These are phyloP conservation scores for Mortierella sp. DNA, from an alignment of 371 early-diverging fungal species.

Conservation along the genomic window DNA sequence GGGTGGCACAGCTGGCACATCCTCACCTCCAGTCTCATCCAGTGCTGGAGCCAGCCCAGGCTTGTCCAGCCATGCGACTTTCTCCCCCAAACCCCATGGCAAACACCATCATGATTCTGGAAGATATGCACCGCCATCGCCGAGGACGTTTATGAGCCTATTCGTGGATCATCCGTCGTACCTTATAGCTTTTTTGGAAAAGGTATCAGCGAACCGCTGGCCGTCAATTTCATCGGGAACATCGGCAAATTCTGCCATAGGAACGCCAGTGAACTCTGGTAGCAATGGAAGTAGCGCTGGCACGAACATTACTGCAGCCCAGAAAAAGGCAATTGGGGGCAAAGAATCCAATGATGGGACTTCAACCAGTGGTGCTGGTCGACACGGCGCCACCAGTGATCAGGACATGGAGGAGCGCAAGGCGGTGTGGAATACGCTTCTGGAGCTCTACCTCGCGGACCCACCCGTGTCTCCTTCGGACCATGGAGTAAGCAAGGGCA, in stretches of 20 bases:
- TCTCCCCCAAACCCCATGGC: conserved; percentile 18
- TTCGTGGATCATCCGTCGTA: conserved; percentile 82
- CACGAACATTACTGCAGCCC: conserved; percentile 4
- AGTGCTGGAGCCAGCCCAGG: conserved; percentile 35
- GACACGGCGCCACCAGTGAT: conserved; percentile 18
- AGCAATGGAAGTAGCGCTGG: conserved; percentile 8
- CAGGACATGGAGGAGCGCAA: conserved; percentile 67
- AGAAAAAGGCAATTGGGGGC: conserved; percentile 6
- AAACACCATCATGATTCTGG: conserved; percentile 20
- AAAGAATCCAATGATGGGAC: conserved; percentile 32
- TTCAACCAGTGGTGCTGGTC: conserved; percentile 49
- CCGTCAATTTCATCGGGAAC: conserved; percentile 8
- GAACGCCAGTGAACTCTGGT: too few relatives aligned
- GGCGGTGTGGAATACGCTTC: conserved; percentile 87
- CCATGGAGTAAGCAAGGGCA: conserved; percentile 39
- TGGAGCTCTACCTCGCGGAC: conserved; percentile 90
- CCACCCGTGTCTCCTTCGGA: conserved; percentile 29
- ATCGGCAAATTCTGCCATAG: too few relatives aligned
- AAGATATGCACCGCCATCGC: conserved; percentile 64
- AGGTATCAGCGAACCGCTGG: conserved; percentile 59
- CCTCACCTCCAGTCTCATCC: conserved; percentile 14
- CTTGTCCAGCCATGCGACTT: conserved; percentile 11
- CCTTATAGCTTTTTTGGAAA: conserved; percentile 79
- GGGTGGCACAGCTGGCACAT: conserved; percentile 18
- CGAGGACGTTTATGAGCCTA: conserved; percentile 73